Evolutionary conservation across 1,139 yeast species (phyloP).

Genomic region (Protomyces pachydermus): DNA sequence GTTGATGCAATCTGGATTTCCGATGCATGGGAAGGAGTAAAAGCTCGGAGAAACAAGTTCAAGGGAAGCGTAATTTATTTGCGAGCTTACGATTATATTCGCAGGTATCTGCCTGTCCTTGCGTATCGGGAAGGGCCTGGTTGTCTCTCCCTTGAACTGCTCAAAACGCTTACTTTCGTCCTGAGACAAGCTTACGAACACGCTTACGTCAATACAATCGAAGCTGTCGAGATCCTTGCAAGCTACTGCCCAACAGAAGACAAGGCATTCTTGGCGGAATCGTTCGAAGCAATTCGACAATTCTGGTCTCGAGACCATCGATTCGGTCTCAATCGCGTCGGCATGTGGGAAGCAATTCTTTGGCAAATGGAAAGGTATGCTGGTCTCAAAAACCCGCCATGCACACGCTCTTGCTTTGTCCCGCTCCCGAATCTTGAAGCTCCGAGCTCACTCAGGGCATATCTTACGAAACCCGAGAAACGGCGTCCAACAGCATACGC

Average conservation of each 20-base stretch:
- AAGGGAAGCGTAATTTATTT: not conserved
- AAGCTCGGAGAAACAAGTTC: not conserved
- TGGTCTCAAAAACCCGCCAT: not conserved
- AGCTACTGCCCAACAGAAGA: conserved; percentile 1
- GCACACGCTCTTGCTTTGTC: not conserved
- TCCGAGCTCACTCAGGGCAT: not conserved
- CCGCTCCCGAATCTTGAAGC: not conserved
- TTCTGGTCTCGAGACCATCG: not conserved
- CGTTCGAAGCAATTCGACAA: not conserved
- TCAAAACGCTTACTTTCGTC: not conserved
- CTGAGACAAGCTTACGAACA: not conserved
- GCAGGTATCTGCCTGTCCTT: conserved; percentile 15
- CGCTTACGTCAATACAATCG: not conserved
- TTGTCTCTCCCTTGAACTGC: not conserved
- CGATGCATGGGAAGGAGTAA: conserved; percentile 17
- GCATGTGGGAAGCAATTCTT: conserved; percentile 2
- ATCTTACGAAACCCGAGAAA: not conserved
- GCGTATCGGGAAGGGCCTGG: not conserved
- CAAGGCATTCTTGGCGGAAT: not conserved
- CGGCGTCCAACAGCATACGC: not conserved
- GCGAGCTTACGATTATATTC: not conserved
- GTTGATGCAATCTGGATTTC: conserved; percentile 15
- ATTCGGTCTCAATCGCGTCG: conserved; percentile 4
- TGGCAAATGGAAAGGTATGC: not conserved
- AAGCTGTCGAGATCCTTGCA: conserved; percentile 3